phyloP scores from a whole-genome alignment of 1,139 yeast species.

The Kodamaea anthophila region DNA sequence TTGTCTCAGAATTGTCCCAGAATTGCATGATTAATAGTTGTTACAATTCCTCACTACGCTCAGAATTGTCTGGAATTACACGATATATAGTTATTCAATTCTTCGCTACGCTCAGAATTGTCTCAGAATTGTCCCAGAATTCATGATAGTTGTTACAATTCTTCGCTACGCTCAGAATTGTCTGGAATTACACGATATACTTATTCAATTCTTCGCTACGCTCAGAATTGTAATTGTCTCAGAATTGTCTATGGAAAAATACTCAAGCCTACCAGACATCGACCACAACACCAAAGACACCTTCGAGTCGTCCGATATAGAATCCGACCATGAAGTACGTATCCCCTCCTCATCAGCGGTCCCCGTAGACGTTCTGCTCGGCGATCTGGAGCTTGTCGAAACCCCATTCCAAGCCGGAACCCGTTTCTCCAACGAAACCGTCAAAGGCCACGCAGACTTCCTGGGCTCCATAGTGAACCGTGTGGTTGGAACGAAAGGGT shows the following conservation, averaged over 20 bases:
- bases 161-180: too few relatives aligned
- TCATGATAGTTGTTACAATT: too few relatives aligned
- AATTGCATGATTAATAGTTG: too few relatives aligned
- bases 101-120: too few relatives aligned
- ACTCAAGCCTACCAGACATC: conserved; percentile 23
- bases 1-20: too few relatives aligned
- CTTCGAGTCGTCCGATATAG: conserved; percentile 48
- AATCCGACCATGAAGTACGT: conserved; percentile 21
- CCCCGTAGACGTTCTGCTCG: background rate
- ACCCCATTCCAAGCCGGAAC: conserved; percentile 18
- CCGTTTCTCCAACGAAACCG: conserved; percentile 15
- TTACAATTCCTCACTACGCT: too few relatives aligned
- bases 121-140: too few relatives aligned
- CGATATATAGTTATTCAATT: too few relatives aligned
- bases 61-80: too few relatives aligned
- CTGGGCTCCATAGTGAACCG: conserved; percentile 27
- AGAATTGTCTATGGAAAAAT: conserved; percentile 15
- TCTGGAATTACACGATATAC: too few relatives aligned
- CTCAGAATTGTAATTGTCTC: too few relatives aligned
- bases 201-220: too few relatives aligned
- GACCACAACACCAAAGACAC: conserved; percentile 29
- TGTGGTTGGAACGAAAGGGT: conserved; percentile 22
- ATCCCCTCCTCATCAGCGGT: background rate
- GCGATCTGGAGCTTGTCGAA: conserved; percentile 2
- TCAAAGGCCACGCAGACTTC: conserved; percentile 23